Conservation (phyloP, 345 rosid genomes). For the Reutealis trisperma region DNA sequence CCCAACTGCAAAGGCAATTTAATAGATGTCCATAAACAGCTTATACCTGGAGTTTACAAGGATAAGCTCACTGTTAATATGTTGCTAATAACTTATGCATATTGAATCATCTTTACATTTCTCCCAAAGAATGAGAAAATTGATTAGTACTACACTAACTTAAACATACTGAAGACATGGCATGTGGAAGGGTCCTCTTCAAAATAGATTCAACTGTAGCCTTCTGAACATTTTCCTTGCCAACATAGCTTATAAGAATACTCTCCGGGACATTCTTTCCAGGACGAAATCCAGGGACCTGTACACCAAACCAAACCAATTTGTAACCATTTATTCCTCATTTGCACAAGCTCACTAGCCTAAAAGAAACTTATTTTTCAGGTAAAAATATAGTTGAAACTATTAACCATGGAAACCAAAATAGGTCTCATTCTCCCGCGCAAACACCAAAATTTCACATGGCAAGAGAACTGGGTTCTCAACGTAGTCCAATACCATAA, state of each 20-base stretch:
- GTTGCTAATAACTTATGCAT: not conserved
- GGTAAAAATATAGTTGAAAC: too few species aligned
- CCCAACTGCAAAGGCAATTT: constrained; percentile 2
- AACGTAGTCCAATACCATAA: not conserved
- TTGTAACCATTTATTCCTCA: constrained; percentile 1
- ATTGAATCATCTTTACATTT: not conserved
- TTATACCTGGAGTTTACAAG: too few species aligned
- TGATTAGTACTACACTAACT: not conserved
- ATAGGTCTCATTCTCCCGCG: not conserved
- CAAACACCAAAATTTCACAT: not conserved
- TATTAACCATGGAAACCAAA: not conserved
- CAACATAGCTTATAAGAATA: constrained; percentile 65
- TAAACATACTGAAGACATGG: constrained; percentile 70
- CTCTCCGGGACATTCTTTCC: constrained; percentile 75
- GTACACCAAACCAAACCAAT: constrained; percentile 3
- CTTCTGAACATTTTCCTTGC: constrained; percentile 63
- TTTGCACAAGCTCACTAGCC: not conserved
- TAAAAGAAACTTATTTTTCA: constrained; percentile 4
- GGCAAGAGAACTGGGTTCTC: not conserved
- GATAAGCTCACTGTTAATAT: not conserved
- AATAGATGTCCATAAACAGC: not conserved
- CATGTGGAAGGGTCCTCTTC: constrained; percentile 95
- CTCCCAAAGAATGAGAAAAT: not conserved
- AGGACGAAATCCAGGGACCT: constrained; percentile 94
- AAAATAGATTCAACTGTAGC: constrained; percentile 86